Base-by-base conservation (phyloP, 2,329 filamentous ascomycete species). In the Clonostachys solani region DNA sequence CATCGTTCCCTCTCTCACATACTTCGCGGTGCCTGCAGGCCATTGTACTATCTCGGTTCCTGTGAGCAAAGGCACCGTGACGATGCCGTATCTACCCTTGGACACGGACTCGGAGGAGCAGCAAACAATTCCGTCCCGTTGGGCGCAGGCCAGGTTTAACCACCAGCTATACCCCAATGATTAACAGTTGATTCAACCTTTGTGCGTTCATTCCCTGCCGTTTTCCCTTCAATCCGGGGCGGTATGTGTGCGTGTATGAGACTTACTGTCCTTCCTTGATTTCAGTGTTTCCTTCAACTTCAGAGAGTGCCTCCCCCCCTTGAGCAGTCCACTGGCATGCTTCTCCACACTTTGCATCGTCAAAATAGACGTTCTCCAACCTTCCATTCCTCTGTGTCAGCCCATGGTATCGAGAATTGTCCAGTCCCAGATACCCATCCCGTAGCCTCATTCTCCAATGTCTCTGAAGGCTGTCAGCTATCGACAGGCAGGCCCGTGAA, bases 131-230 rank as follows among this genome's bases (percentile, higher is more conserved):
- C 79, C 78, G 53, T 83, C 79, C 29, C 76, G 71, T 49, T 74
- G 66, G 3, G 77, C 79, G 52, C 78, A 81, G 35, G 75, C 71
- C 33, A 81, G 64, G 46, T 79, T 77, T 16, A 79, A 58, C 77
- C 78, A 83, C 79, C 75, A 83, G 47, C 79, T 82, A 46, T 10
- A 13, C 17, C 10, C n/a, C 9, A 29, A 41, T 63, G 45, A 61
- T 60, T 45, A 44, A 46, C 29, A 45, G 9, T 23, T 13, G n/a
- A 13, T 42, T n/a, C 36, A n/a, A 38, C 2, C 12, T 38, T 38
- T 38, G 12, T 19, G 18, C 5, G 18, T 19, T 19, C 18, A 5
- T 41, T 33, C 10, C 3, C 12, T 19, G 13, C 6, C 4, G 10
- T 12, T 10, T 5, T 10, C 15, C 29, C 19, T 37, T 17, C 10